phyloP scores from a whole-genome alignment of 495 filamentous ascomycete species.

The Neurospora sp. region DNA sequence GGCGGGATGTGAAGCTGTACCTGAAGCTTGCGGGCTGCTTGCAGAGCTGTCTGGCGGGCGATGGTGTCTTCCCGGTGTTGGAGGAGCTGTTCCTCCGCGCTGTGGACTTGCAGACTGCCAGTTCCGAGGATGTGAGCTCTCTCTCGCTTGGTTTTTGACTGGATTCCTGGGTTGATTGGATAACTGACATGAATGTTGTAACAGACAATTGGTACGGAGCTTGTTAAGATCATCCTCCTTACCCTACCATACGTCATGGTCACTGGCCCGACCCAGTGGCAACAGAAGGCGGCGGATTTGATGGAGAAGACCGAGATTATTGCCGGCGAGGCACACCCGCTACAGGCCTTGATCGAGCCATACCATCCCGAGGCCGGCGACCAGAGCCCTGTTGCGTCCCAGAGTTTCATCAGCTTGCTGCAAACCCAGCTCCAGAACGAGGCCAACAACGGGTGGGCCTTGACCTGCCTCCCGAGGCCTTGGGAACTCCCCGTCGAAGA shows the following conservation, averaged over 20 bases:
- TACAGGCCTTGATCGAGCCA: conserved; percentile 76
- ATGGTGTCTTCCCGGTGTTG: conserved; percentile 76
- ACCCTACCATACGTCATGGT: conserved; percentile 87
- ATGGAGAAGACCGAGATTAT: conserved; percentile 91
- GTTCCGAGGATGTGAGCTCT: conserved; percentile 71
- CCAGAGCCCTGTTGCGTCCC: conserved; percentile 26
- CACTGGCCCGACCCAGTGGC: conserved; percentile 51
- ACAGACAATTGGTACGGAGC: conserved; percentile 69
- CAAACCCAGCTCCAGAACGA: conserved; percentile 76
- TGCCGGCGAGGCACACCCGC: conserved; percentile 67
- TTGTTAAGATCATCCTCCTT: conserved; percentile 90
- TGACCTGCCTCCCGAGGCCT: conserved; percentile 75
- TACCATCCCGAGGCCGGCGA: conserved; percentile 49
- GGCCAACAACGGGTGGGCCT: conserved; percentile 55
- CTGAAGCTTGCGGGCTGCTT: conserved; percentile 78
- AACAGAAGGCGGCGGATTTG: conserved; percentile 61
- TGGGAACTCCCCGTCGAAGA: conserved; percentile 53
- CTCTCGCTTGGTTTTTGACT: not conserved
- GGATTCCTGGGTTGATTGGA: not conserved
- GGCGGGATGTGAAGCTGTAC: conserved; percentile 84
- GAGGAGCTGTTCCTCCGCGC: conserved; percentile 77
- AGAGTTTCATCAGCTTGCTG: conserved; percentile 70
- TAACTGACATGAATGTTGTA: conserved; percentile 7
- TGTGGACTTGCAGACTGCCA: conserved; percentile 80
- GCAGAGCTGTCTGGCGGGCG: conserved; percentile 66